Conservation (phyloP, 176 grass and related monocot genomes). For the Ensete ventricosum region DNA sequence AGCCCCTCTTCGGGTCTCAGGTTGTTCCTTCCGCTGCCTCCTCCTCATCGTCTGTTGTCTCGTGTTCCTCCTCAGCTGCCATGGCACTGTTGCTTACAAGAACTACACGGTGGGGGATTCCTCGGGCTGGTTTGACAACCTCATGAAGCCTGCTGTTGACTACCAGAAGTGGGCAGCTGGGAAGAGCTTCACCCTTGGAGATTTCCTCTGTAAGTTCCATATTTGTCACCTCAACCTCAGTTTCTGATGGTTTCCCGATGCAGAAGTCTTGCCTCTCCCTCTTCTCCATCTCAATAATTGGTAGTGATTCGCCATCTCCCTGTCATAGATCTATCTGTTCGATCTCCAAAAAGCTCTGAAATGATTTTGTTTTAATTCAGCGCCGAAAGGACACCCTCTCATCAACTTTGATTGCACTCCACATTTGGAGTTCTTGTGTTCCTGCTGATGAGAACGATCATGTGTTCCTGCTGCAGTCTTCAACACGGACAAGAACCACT, state of each 20-base stretch:
- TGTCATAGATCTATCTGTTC: too few relatives aligned
- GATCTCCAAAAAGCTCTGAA: too few relatives aligned
- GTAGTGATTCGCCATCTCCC: too few relatives aligned
- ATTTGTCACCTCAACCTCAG: background rate
- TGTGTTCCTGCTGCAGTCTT: slow-evolving; percentile 46
- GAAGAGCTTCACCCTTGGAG: slow-evolving; percentile 86
- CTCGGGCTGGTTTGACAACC: slow-evolving; percentile 77
- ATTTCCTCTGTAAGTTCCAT: slow-evolving; percentile 90
- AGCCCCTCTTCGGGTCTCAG: background rate
- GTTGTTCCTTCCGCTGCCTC: background rate
- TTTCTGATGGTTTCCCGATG: background rate
- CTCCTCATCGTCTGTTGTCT: background rate
- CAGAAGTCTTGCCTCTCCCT: background rate
- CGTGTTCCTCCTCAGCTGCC: slow-evolving; percentile 3
- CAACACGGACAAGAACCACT: slow-evolving; percentile 97
- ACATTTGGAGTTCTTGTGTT: too few relatives aligned
- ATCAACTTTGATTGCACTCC: too few relatives aligned
- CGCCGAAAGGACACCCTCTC: too few relatives aligned
- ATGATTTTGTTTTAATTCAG: too few relatives aligned
- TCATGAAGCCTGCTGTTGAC: slow-evolving; percentile 39
- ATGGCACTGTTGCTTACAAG: slow-evolving; percentile 38
- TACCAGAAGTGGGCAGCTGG: slow-evolving; percentile 79
- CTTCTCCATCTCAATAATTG: too few relatives aligned
- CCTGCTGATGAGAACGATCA: background rate
- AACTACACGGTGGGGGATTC: slow-evolving; percentile 89